These are phyloP conservation scores for Psilocybe mexicana DNA, from an alignment of 1,284 basidiomycete genomes.

Conservation along the genomic window DNA sequence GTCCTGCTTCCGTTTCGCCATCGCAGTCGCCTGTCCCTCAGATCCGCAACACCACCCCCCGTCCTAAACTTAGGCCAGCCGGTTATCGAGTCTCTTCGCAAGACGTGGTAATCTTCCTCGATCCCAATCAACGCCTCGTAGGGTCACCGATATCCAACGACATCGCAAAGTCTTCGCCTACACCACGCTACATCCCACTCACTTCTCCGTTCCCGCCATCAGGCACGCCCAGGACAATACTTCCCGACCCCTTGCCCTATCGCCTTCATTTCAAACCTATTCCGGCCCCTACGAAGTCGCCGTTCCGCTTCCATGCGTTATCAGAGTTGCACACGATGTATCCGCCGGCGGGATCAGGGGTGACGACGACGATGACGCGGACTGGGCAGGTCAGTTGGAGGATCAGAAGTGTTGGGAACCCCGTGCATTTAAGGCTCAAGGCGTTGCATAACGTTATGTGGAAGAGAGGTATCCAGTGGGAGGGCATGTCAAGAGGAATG, in stretches of 20 bases:
- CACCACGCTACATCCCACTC: constrained; percentile 31
- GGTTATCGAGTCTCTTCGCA: constrained; percentile 45
- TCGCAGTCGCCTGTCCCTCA: not conserved
- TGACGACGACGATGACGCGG: constrained; percentile 4
- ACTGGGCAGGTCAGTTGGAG: constrained; percentile 27
- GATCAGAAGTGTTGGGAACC: constrained; percentile 58
- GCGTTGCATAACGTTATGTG: constrained; percentile 55
- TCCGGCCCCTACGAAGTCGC: constrained; percentile 33
- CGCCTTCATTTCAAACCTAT: constrained; percentile 37
- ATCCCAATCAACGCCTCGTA: constrained; percentile 2
- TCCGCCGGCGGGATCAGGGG: constrained; percentile 13
- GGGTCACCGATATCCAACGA: constrained; percentile 4
- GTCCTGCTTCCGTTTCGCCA: not conserved
- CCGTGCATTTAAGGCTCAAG: constrained; percentile 53
- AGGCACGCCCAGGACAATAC: constrained; percentile 28
- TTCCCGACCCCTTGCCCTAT: constrained; percentile 39
- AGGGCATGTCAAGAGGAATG: constrained; percentile 45
- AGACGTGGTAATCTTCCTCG: constrained; percentile 29
- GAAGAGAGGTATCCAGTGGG: constrained; percentile 43
- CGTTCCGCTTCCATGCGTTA: constrained; percentile 32
- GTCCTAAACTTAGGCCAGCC: constrained; percentile 32
- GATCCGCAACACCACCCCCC: constrained; percentile 19
- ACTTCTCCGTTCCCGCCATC: constrained; percentile 25
- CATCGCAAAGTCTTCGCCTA: constrained; percentile 6
- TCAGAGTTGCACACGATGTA: constrained; percentile 26